Evolutionary conservation across 179 eudicot genomes (phyloP).

Genomic region (Beta macrorhiza): DNA sequence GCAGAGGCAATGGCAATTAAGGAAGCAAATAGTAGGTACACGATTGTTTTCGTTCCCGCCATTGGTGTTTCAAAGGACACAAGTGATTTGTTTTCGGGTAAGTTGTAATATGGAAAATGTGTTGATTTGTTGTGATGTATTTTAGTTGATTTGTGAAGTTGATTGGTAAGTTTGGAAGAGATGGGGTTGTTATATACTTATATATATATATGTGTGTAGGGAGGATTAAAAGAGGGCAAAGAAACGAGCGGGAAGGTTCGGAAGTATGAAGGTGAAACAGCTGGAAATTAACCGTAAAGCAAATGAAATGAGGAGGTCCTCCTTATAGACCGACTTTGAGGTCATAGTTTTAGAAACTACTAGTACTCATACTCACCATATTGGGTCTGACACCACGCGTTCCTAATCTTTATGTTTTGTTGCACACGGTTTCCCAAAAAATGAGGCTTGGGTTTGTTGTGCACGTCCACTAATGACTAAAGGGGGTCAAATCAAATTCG

Average conservation of each 20-base stretch:
- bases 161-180: background rate
- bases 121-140: background rate
- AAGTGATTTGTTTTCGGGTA: background rate
- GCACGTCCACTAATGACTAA: no score
- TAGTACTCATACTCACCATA: no score
- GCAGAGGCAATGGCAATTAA: conserved; percentile 1
- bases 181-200: background rate
- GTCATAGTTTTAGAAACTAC: background rate
- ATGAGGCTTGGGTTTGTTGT: no score
- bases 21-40: background rate
- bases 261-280: background rate
- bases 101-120: background rate
- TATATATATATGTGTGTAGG: background rate
- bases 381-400: background rate
- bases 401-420: background rate
- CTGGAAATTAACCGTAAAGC: background rate
- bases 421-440: background rate
- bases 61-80: background rate
- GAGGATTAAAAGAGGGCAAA: background rate
- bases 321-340: background rate
- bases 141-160: background rate
- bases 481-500: no score
- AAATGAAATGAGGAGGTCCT: background rate
- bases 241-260: background rate
- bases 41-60: background rate